Evolutionary conservation across 306 rosid species (phyloP), one percentile per base, ranked within the genome.

Genomic region (Lupinus albus): DNA sequence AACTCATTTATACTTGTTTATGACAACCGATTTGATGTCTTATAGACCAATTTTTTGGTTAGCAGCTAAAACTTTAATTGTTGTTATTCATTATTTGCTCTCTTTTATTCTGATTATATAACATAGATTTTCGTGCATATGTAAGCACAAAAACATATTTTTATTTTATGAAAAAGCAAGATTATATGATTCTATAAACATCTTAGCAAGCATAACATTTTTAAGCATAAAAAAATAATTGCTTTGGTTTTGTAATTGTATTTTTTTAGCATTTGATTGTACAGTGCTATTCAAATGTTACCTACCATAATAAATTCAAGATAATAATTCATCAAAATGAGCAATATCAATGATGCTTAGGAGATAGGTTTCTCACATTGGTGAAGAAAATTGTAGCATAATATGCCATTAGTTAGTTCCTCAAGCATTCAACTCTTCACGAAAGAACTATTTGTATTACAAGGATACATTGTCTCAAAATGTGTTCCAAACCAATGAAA

Each of bases 361-460:
- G 32, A 2, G 30, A 36, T 8, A 36, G 33, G 4, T 39, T 33
- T 58, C 63, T 42, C 63, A 56, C 11, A 7, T 10, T 32, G 42
- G 20, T 30, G 41, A 7, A 32, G 44, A 32, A 56, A 56, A 30
- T 30, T 16, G 17, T 7, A 30, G 21, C 44, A 33, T 8, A 35
- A 8, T 4, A 35, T 15, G 25, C 28, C 28, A 25, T 61, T 14
- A 10, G 25, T 61, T 14, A 10, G 45, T 15, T 61, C 14, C 28
- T 61, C 13, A 55, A 32, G 54, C 42, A 70, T 57, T 17, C 38
- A 16, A 17, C 67, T 41, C 35, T 16, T 11, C 46, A 33, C n/a
- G n/a, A n/a, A 48, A 71, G 52, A 3, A 14, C 1, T 4, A 58
- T 33, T 1, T 12, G n/a, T n/a, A n/a, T n/a, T n/a, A n/a, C n/a